Evolutionary conservation across 2,329 filamentous ascomycete genomes (phyloP), one percentile per base, ranked within the genome.

Genomic region (Rutstroemia sp.): DNA sequence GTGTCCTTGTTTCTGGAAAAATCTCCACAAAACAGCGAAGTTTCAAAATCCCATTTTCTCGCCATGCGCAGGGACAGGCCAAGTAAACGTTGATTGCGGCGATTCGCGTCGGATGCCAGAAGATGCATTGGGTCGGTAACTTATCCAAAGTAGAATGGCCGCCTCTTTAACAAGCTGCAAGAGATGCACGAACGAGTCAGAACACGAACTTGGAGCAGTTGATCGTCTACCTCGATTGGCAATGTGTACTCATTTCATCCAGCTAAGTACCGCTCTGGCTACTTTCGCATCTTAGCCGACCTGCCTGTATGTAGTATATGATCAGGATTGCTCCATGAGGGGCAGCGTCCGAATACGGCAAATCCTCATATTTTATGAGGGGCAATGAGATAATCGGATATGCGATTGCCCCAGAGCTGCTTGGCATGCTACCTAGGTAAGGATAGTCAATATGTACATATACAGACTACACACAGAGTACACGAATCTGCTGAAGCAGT

Each of bases 131-230:
- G 42, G 9, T n/a, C 50, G 30, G 39, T 23, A 21, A 27, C 19
- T 18, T 34, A n/a, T 18, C 4, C 8, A 9, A n/a, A 21, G 27
- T 37, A 34, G 38, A 21, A 45, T 30, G 38, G 42, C 12, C 27
- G 51, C 21, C 39, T 30, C 34, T 21, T 49, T 44, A 23, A 41
- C 25, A 27, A 27, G 25, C 25, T 27, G 25, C 25, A 27, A 27
- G 25, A 19, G 18, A 55, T 50, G 6, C 27, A 37, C 14, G 19
- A 44, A 44, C 53, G 46, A 55, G 46, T 55, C 52, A 55, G 23
- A 55, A 50, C 18, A 55, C 25, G 46, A 54, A 38, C 27, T 48
- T 53, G 23, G 23, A 45, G 34, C 46, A 21, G n/a, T 55, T 42
- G 25, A 42, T 50, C 45, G 14, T 8, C n/a, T n/a, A n/a, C 18